Evolutionary conservation across 2,329 filamentous ascomycete genomes (phyloP), one percentile per base, ranked within the genome.

Genomic region (Talaromyces funiculosus): DNA sequence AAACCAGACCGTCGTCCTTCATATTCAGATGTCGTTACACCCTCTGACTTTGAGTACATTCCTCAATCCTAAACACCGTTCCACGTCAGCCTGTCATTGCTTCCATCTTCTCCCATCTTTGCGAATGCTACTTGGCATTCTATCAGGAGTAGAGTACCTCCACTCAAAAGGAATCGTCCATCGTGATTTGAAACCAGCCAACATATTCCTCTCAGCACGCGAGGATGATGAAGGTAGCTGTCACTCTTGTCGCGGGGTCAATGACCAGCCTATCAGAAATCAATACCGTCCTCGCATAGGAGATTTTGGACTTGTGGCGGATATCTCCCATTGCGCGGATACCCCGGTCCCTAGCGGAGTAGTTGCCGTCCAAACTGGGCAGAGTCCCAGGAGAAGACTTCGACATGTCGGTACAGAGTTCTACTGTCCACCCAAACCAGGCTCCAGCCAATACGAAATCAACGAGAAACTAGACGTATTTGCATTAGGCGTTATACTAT

Each of bases 1-100:
- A 42, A 65, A 69, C 4, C 74, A 71, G 24, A 69, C 73, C 20
- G 67, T 86, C 10, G 81, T 81, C 4, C 75, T 88, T 8, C 85
- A 87, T 68, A 84, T 88, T n/a, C 86, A 88, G 67, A 88, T 88
- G 85, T 84, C 83, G 4, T 76, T 86, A 3, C 84, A 87, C 68
- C 84, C 85, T 0, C 77, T 86, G 57, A 87, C 84, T 1, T 76
- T 89, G 10, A 79, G 82, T 8, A 81, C 83, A 1, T 88, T 84
- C 65, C 69, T 89, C 4, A 80, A 77, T 49, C 71, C 77, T 14
- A 68, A 74, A 43, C 45, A 57, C 26, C 64, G 64, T 56, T 61
- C 64, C 6, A 56, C 65, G 16, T 64, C 64, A 8, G 71, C 75
- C 5, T 76, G 76, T 4, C 86, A 89, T 70, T 88, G 86, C 67